Evolutionary conservation across 768 basidiomycete genomes (phyloP), one percentile per base, ranked within the genome.

Genomic region (Mycena epipterygia): DNA sequence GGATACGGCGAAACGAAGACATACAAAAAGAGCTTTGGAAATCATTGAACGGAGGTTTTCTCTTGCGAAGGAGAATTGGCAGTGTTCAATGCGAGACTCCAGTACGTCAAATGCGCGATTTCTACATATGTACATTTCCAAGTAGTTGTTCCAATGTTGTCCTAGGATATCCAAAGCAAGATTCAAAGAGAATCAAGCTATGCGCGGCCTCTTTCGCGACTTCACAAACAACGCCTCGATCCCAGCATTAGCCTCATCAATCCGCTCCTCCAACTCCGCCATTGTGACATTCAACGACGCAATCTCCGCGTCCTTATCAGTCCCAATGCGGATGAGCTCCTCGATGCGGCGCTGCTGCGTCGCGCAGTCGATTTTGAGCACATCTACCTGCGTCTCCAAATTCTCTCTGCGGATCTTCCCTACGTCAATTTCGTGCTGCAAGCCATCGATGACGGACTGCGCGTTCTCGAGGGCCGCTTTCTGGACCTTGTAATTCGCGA

Each of bases 361-460:
- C 1, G 49, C 49, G 12, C 33, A 52, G 16, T 64, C 51, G 13
- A 64, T 64, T 25, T 53, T 52, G 17, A 64, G 62, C 29, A 39
- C 51, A 2, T 64, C 51, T 0, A 64, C 7, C 37, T 64, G 27
- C 29, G 25, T 39, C 8, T 39, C 25, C 8, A 42, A 27, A 5
- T 8, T 11, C 19, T 64, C 30, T 1, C 9, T 17, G 8, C 21
- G 3, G 3, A 23, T 19, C 37, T 42, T 64, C 2, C 16, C 7
- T 21, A 13, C 3, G 14, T 39, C 25, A 37, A 64, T 29, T n/a
- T 64, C 29, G 2, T 21, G 37, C 30, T 42, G 62, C 37, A 53
- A 17, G 27, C 11, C 19, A 11, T 29, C 23, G 30, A 35, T 48
- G 29, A 46, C 33, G 19, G 29, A 6, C 3, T 1, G 7, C 1